Base-by-base conservation (phyloP, 2,329 filamentous ascomycete genomes). In the Apiospora hydei region DNA sequence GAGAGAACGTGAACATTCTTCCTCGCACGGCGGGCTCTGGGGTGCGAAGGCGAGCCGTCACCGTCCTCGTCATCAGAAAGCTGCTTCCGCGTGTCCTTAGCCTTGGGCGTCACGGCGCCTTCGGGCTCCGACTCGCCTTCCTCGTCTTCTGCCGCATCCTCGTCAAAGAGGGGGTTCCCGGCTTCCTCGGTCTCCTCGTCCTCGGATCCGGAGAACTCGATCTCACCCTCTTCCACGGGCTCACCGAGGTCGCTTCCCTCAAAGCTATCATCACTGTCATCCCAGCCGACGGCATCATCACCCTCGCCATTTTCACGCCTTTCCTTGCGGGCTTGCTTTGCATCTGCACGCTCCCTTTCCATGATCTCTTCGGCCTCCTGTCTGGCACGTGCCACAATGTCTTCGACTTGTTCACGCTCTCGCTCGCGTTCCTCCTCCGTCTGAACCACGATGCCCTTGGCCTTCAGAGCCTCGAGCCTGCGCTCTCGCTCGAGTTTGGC, bases 401-500 rank as follows among this genome's bases (percentile, higher is more conserved):
- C 93, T 77, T 98, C 96, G 16, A 98, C 90, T 72, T 95, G 91
- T 72, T 93, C 91, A 81, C 94, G 90, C 80, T 97, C 93, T 46
- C 90, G 89, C 78, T 95, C 93, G 26, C 94, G 90, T 81, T 99
- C 95, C 81, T 98, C 96, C 2, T 92, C 90, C 0, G 94, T 98
- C 80, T 95, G 92, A 24, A 98, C 86, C 34, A 92, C 85, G 38
- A 98, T 88, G 10, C 96, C 96, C 81, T 93, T 94, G 14, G 92
- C 91, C 77, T 89, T 91, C 53, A 99, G 87, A 76, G 91, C 88
- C 71, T 94, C 90, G 26, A 98, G 88, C 71, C 92, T 92, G 76
- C 94, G 91, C 73, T 94, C 90, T 70, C 94, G 91, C 80, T 96
- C 94, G 57, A 89, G 83, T 73, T 90, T 90, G 64, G 95, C 95